These are phyloP conservation scores for Fragaria vesca DNA, from an alignment of 306 rosid genomes.

Conservation along the genomic window DNA sequence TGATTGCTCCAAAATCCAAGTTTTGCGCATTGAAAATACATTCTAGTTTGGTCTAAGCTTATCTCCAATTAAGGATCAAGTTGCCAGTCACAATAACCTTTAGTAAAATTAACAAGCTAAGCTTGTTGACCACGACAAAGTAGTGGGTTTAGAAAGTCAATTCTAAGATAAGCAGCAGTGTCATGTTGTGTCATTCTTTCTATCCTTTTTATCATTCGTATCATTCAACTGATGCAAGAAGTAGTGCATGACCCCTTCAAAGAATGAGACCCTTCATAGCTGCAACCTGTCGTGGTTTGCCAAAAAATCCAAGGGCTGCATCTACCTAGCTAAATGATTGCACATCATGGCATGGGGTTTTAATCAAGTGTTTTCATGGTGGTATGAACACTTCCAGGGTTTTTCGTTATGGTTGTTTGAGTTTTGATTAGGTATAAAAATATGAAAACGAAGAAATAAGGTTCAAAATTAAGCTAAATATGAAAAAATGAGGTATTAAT, in stretches of 20 bases:
- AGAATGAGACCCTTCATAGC: too few species aligned
- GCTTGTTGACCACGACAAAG: not conserved
- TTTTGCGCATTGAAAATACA: not conserved
- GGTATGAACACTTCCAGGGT: too few species aligned
- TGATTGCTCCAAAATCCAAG: not conserved
- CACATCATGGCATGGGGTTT: too few species aligned
- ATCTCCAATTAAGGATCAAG: not conserved
- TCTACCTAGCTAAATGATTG: too few species aligned
- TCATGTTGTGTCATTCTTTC: not conserved
- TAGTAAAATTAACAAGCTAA: not conserved
- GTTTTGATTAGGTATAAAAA: not conserved
- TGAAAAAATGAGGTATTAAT: too few species aligned
- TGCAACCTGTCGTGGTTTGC: too few species aligned
- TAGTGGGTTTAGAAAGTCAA: not conserved
- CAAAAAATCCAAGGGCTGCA: too few species aligned
- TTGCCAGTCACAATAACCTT: not conserved
- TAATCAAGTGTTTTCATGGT: too few species aligned
- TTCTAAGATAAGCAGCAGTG: not conserved
- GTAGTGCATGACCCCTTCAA: not conserved
- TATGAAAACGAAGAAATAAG: not conserved
- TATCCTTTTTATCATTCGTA: not conserved
- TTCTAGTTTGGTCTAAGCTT: not conserved
- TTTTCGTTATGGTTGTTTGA: not conserved
- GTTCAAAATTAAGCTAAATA: too few species aligned
- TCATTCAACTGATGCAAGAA: not conserved